Evolutionary conservation across 208 protist genomes (phyloP).

Genomic region (Phytomonas serpens): DNA sequence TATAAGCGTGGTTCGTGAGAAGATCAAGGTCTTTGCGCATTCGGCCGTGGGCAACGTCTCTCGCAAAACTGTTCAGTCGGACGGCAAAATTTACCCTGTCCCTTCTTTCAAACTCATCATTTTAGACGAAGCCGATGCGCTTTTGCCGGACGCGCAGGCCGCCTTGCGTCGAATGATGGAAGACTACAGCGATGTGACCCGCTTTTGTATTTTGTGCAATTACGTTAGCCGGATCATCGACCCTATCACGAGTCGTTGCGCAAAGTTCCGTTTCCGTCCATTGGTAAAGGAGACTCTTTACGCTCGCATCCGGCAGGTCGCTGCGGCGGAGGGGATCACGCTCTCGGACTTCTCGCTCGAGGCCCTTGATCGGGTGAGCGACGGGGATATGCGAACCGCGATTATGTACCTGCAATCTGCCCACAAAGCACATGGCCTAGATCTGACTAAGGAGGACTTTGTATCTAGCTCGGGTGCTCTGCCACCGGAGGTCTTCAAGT

Average conservation of each 20-base stretch:
- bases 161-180: conserved; percentile 98
- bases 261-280: conserved; percentile 98
- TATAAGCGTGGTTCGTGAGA: conserved; percentile 97
- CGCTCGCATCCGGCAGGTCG: conserved; percentile 86
- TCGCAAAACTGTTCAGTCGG: conserved; percentile 52
- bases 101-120: conserved; percentile 99
- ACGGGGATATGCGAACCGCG: conserved; percentile 95
- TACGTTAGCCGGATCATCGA: conserved; percentile 98
- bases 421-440: conserved; percentile 62
- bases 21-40: conserved; percentile 98
- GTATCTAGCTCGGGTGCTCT: conserved; percentile 79
- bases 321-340: conserved; percentile 75
- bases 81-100: conserved; percentile 82
- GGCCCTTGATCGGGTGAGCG: conserved; percentile 77
- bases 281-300: conserved; percentile 80
- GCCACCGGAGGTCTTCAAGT: conserved; percentile 40
- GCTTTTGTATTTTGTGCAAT: conserved; percentile 99
- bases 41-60: conserved; percentile 59
- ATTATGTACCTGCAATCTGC: conserved; percentile 96
- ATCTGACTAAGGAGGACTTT: conserved; percentile 78
- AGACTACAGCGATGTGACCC: conserved; percentile 95
- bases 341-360: conserved; percentile 53
- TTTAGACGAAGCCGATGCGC: conserved; percentile 99
- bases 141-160: conserved; percentile 97
- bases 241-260: conserved; percentile 98